A percentile compares a stretch with the other conserved stretches of the same genome.
Conservation (phyloP, 163 green algal genomes). For the Prototheca wickerhamii region DNA sequence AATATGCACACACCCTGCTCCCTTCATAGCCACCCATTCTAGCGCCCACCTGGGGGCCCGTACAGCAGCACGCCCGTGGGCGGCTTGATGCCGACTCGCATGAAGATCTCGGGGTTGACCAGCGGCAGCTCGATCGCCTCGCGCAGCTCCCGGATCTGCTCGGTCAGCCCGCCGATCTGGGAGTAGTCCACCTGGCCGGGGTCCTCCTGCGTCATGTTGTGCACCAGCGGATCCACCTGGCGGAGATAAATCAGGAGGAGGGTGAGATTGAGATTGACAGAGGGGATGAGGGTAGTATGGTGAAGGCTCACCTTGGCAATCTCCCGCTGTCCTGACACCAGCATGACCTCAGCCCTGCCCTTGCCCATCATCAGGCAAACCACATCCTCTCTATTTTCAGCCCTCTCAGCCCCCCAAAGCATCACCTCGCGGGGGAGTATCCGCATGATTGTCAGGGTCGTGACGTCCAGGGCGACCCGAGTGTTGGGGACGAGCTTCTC, state of each 20-base stretch:
- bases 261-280: too few relatives aligned
- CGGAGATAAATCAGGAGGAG: neutral
- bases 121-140: slow-evolving; percentile 97
- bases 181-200: slow-evolving; percentile 96
- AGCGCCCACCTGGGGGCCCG: slow-evolving; percentile 73
- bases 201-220: slow-evolving; percentile 98
- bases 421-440: slow-evolving; percentile 91
- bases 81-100: slow-evolving; percentile 95
- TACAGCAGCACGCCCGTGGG: slow-evolving; percentile 97
- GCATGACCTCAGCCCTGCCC: neutral
- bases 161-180: slow-evolving; percentile 84
- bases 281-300: neutral
- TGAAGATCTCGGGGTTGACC: slow-evolving; percentile 98
- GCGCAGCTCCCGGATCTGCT: slow-evolving; percentile 93
- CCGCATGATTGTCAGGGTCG: slow-evolving; percentile 99
- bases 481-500: slow-evolving; percentile 83
- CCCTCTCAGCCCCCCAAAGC: too few relatives aligned
- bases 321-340: neutral
- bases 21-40: neutral
- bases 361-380: too few relatives aligned
- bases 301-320: neutral
- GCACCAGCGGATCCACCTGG: slow-evolving; percentile 94
- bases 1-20: too few relatives aligned
- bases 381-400: too few relatives aligned
- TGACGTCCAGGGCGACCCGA: slow-evolving; percentile 97